Percentiles rank a stretch among this genome's conserved stretches.
Conservation (phyloP, 2,329 filamentous ascomycete genomes). For the Hymenoscyphus fraxineus region DNA sequence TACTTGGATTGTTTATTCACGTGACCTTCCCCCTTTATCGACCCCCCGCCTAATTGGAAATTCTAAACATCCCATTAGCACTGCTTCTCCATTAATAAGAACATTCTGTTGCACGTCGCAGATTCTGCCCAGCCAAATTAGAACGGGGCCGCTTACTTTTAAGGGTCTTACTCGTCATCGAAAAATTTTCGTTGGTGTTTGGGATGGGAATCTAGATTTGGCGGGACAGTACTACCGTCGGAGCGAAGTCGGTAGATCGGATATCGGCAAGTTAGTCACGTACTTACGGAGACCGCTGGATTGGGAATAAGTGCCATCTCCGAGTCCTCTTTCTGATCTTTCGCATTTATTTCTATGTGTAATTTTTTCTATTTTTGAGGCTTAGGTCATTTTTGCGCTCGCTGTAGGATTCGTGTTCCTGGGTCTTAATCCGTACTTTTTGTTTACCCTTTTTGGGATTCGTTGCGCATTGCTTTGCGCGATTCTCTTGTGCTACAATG, state of each 20-base stretch:
- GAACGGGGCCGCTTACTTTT: neutral
- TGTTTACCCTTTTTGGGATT: too few species aligned
- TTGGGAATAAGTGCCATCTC: too few species aligned
- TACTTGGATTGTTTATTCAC: neutral
- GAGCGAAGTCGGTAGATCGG: neutral
- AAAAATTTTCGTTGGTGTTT: neutral
- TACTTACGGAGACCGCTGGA: neutral
- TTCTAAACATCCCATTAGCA: neutral
- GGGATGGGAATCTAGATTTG: conserved; percentile 5
- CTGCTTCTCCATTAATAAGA: too few species aligned
- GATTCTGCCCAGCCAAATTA: neutral
- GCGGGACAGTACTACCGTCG: neutral
- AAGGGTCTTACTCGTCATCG: conserved; percentile 1
- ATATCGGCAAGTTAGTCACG: neutral
- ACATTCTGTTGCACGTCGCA: conserved; percentile 4
- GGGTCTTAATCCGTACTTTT: too few species aligned
- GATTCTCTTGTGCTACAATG: too few species aligned
- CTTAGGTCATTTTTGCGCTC: too few species aligned
- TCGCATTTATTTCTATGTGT: too few species aligned
- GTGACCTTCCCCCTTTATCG: neutral
- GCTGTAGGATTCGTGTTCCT: too few species aligned
- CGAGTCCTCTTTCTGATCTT: too few species aligned
- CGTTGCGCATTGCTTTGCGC: too few species aligned
- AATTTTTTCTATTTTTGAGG: too few species aligned
- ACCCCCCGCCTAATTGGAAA: neutral